Conservation (phyloP, 1,284 basidiomycete species). For the Cerioporus squamosus region DNA sequence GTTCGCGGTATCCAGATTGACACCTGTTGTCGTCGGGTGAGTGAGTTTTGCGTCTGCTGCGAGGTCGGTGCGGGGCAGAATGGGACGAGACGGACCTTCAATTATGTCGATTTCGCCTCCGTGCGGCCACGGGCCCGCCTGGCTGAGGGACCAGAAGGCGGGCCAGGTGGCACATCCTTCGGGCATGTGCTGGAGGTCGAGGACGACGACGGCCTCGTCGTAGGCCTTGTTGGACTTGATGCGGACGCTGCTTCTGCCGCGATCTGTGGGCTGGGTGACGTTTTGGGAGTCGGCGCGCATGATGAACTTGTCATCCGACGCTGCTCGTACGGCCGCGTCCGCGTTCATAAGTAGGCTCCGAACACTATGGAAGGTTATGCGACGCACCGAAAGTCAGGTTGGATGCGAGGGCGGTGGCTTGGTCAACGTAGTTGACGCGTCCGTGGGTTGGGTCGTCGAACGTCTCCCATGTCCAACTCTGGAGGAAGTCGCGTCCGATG, state of each 20-base stretch:
- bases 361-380: too few species aligned
- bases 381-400: slow-evolving; percentile 42
- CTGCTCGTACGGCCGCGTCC: slow-evolving; percentile 24
- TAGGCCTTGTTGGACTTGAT: slow-evolving; percentile 50
- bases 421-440: slow-evolving; percentile 54
- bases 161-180: slow-evolving; percentile 64
- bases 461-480: slow-evolving; percentile 51
- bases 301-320: slow-evolving; percentile 45
- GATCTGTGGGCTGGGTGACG: slow-evolving; percentile 36
- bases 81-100: slow-evolving; percentile 40
- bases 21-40: slow-evolving; percentile 38
- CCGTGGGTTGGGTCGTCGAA: slow-evolving; percentile 60
- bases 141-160: slow-evolving; percentile 66
- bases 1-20: slow-evolving; percentile 48
- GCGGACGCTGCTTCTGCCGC: slow-evolving; percentile 57
- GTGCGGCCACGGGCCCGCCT: slow-evolving; percentile 53
- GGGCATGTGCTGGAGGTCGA: slow-evolving; percentile 62
- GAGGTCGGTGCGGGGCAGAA: neutral
- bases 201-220: slow-evolving; percentile 48
- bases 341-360: neutral
- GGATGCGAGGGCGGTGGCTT: slow-evolving; percentile 37
- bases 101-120: slow-evolving; percentile 60
- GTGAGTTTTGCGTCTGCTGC: neutral
- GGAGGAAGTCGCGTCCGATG: slow-evolving; percentile 48
- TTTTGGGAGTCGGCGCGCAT: slow-evolving; percentile 53